These are phyloP conservation scores for Pythium pyrilobum DNA, from an alignment of 352 stramenopile species.

Conservation along the genomic window DNA sequence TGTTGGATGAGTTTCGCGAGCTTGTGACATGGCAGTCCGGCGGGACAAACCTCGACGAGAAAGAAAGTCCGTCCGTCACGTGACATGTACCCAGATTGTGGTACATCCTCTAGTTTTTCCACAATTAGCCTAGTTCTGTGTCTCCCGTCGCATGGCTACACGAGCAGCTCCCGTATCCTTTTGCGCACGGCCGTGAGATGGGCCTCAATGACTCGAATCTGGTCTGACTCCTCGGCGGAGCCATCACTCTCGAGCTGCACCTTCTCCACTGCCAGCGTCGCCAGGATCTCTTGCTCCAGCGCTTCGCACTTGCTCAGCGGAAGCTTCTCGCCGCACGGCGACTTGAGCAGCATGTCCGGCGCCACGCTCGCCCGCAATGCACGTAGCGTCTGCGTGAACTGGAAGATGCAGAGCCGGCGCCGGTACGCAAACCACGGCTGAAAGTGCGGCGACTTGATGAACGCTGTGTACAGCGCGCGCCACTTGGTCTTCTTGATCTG, in stretches of 20 bases:
- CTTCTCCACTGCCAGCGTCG: slow-evolving; percentile 4
- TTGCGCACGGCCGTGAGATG: slow-evolving; percentile 15
- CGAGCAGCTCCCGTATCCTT: slow-evolving; percentile 15
- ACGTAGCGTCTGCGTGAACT: slow-evolving; percentile 58
- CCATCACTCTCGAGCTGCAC: not conserved
- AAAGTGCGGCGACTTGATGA: slow-evolving; percentile 70
- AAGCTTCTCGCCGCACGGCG: slow-evolving; percentile 11
- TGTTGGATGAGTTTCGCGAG: too few species aligned
- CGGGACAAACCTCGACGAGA: too few species aligned
- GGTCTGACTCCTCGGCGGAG: not conserved
- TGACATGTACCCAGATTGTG: too few species aligned
- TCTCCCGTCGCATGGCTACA: slow-evolving; percentile 5
- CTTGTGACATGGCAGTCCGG: too few species aligned
- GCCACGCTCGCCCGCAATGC: slow-evolving; percentile 45
- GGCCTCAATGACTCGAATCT: slow-evolving; percentile 12
- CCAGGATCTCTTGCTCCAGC: slow-evolving; percentile 14
- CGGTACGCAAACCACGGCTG: slow-evolving; percentile 71
- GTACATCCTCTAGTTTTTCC: too few species aligned
- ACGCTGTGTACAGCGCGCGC: slow-evolving; percentile 63
- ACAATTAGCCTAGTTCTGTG: not conserved
- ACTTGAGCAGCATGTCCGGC: slow-evolving; percentile 14
- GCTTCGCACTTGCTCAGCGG: slow-evolving; percentile 4
- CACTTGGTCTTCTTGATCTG: slow-evolving; percentile 68
- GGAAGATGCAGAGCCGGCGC: slow-evolving; percentile 55
- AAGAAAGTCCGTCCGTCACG: too few species aligned